Evolutionary conservation across 1,284 basidiomycete species (phyloP).

Genomic region (Melampsora abietis-canadensis): DNA sequence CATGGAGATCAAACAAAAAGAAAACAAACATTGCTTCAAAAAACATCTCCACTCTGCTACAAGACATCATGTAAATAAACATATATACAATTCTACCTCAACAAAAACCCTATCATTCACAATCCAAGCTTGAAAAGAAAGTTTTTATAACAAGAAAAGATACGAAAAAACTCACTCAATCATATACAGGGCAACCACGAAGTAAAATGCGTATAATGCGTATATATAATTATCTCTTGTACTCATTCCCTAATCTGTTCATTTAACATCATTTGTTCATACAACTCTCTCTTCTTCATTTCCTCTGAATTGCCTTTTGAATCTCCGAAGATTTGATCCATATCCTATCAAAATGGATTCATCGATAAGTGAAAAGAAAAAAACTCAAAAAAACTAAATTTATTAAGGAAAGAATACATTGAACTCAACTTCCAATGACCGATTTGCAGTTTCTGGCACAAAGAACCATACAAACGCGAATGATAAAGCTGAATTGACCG

Average conservation of each 20-base stretch:
- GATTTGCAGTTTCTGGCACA: constrained; percentile 44
- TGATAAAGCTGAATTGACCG: constrained; percentile 36
- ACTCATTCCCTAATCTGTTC: constrained; percentile 5
- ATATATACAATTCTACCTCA: no score
- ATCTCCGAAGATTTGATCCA: constrained; percentile 43
- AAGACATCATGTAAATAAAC: no score
- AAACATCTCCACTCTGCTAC: no score
- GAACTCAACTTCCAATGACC: constrained; percentile 28
- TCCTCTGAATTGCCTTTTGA: constrained; percentile 9
- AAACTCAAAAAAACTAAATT: not conserved
- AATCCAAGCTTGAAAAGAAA: no score
- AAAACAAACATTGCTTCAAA: no score
- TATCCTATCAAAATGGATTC: constrained; percentile 4
- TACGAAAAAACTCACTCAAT: no score
- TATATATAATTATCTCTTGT: no score
- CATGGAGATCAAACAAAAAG: no score
- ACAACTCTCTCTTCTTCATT: constrained; percentile 8
- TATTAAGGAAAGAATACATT: not conserved
- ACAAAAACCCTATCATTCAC: no score
- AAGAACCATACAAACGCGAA: constrained; percentile 43
- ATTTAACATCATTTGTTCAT: constrained; percentile 9
- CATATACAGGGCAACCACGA: no score
- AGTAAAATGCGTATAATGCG: no score
- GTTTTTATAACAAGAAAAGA: no score
- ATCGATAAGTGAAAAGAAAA: not conserved